Base-by-base conservation (phyloP, 768 basidiomycete species). In the Psilocybe cyanescens region DNA sequence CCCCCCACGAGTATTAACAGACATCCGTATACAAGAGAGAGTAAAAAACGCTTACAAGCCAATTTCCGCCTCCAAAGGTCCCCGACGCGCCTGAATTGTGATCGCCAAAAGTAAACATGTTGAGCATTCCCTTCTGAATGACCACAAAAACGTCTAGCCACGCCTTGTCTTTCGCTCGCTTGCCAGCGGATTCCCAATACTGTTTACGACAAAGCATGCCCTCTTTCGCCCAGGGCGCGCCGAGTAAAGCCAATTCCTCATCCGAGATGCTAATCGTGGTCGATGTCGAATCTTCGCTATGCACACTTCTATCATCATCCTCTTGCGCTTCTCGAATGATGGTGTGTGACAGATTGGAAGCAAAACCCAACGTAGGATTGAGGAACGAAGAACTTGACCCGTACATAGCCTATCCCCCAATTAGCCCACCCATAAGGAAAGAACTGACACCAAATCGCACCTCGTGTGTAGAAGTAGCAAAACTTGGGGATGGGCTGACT, bases 221-320 rank as follows among this genome's bases (percentile, higher is more conserved):
- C 74, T 99, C 97, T 75, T 99, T 99, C 0, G 97, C 97, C 97
- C 97, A 99, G 0, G 97, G 97, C 4, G 97, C 89, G 14, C 97
- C 97, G 14, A 97, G 86, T 39, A 99, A 79, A 1, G 97, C 97
- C 11, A 99, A 82, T 75, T 97, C 95, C 74, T 99, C 97, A 68
- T 99, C 97, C 6, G 91, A 88, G 61, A 98, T 94, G 55, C 94
- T 94, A 67, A 92, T 89, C 35, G 83, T 86, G 1, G 90, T 91
- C 29, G 90, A 89, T 30, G 72, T 76, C 4, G 92, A 87, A 41
- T 80, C 84, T 17, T 82, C 81, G 71, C 90, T 93, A 37, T 81
- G 78, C 19, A 85, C 69, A 64, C 92, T 93, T 55, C 85, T 85
- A 57, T 85, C 83, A 67, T 96, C 94, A 66, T 94, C 94, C 74